These are phyloP conservation scores for Trichoderma endophyticum DNA, from an alignment of 2,329 filamentous ascomycete genomes.

Conservation along the genomic window DNA sequence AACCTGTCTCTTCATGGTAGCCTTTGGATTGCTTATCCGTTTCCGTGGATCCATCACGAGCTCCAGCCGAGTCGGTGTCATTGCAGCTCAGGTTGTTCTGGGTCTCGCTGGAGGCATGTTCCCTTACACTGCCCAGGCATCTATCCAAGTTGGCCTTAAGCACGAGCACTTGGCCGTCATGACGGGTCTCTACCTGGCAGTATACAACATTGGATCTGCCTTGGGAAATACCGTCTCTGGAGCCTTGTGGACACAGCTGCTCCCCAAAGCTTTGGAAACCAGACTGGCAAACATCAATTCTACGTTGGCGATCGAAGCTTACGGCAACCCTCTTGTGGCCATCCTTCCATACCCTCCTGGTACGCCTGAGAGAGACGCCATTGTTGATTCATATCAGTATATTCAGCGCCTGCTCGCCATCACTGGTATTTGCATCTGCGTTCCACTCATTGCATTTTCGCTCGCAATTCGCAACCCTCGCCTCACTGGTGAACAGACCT, in stretches of 20 bases:
- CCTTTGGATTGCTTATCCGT: constrained; percentile 61
- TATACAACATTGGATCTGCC: constrained; percentile 61
- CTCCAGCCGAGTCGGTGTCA: constrained; percentile 52
- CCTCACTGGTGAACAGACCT: constrained; percentile 44
- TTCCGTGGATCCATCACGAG: constrained; percentile 52
- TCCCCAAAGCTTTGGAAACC: constrained; percentile 55
- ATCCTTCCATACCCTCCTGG: constrained; percentile 31
- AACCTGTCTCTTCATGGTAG: constrained; percentile 59
- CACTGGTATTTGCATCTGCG: constrained; percentile 47
- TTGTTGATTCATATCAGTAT: constrained; percentile 45
- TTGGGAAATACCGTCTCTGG: constrained; percentile 59
- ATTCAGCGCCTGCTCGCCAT: constrained; percentile 47
- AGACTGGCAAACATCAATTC: constrained; percentile 38
- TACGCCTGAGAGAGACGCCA: constrained; percentile 41
- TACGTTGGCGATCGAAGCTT: constrained; percentile 34
- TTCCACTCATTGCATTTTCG: constrained; percentile 47
- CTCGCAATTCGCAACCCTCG: constrained; percentile 43
- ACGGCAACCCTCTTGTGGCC: constrained; percentile 24
- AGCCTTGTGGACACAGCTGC: constrained; percentile 59
- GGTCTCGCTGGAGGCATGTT: constrained; percentile 64
- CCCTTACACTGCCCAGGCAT: constrained; percentile 47
- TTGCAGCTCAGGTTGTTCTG: constrained; percentile 60
- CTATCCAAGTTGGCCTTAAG: constrained; percentile 40
- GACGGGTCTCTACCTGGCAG: constrained; percentile 60
- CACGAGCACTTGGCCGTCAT: constrained; percentile 60